Evolutionary conservation across 2,329 filamentous ascomycete genomes (phyloP), one percentile per base, ranked within the genome.

Genomic region (Penicillium crustosum): DNA sequence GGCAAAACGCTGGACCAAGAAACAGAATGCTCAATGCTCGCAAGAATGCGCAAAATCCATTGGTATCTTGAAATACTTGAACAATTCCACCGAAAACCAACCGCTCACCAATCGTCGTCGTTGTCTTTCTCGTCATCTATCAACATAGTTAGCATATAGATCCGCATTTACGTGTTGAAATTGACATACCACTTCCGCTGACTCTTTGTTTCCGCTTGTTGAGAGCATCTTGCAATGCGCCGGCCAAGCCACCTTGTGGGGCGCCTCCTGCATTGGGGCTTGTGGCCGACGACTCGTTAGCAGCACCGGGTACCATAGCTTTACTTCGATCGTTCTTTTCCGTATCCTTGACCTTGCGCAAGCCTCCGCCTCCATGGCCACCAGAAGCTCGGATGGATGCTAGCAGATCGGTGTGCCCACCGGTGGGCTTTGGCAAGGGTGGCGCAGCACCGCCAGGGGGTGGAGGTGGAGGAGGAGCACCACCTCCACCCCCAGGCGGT

Each of bases 191-290:
- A 82, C 91, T 96, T 74, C 90, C 89, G 78, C 90, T 91, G 73
- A 97, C 93, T 82, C 96, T 96, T 76, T 91, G 86, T 81, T 97
- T 97, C 75, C 93, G 84, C 78, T 90, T 89, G 70, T 88, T 86
- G 67, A 93, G 76, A 57, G 89, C 89, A 59, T 86, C 88, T 59
- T 90, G 90, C 66, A 96, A 78, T 48, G 91, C 93, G 78, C 89
- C 91, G 23, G 91, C 91, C 83, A 97, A 85, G 36, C 86, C 87
- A 55, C 86, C 78, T 44, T 76, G 78, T 56, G 74, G 75, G 44
- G 69, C 74, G 36, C 77, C 85, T 12, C 84, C 83, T 19, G 80
- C 82, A 43, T 82, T 82, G 49, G 78, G 73, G 49, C 80, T 72
- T 43, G 83, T 77, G 9, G 84, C 64, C 89, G 77, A 45, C n/a